A percentile compares a stretch with the other conserved stretches of the same genome.
Evolutionary conservation across 2,329 filamentous ascomycete species (phyloP).

Genomic region (Helotiales sp.): DNA sequence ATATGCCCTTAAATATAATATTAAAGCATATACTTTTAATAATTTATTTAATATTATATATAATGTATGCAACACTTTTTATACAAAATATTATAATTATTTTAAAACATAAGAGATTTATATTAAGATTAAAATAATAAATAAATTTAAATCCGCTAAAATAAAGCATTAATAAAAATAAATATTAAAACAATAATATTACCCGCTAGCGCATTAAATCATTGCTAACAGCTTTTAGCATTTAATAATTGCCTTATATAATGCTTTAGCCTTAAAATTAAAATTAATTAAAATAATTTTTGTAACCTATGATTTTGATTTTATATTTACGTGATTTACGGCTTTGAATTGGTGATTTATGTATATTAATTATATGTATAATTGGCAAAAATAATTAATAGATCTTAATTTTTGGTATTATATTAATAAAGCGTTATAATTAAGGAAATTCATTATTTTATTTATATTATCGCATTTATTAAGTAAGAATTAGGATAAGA

Average conservation of each 20-base stretch:
- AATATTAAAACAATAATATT: too few relatives aligned
- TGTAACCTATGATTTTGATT: background rate
- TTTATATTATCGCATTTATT: too few relatives aligned
- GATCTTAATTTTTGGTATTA: too few relatives aligned
- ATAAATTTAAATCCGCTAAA: background rate
- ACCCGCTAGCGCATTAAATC: background rate
- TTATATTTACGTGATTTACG: too few relatives aligned
- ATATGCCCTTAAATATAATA: slow-evolving; percentile 26
- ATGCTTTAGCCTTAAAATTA: background rate
- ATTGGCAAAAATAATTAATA: too few relatives aligned
- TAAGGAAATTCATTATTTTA: too few relatives aligned
- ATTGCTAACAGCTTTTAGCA: background rate
- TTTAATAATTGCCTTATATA: background rate
- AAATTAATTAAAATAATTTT: background rate
- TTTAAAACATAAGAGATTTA: background rate
- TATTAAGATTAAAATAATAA: background rate
- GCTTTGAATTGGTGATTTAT: too few relatives aligned
- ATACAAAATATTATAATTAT: slow-evolving; percentile 15
- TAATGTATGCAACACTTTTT: slow-evolving; percentile 22
- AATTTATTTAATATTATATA: background rate
- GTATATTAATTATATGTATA: too few relatives aligned
- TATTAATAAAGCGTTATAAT: too few relatives aligned
- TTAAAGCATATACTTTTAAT: background rate
- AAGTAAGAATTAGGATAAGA: too few relatives aligned
- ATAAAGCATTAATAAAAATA: background rate